These are phyloP conservation scores for Daphne laureola DNA, from an alignment of 441 rosid species.

Conservation along the genomic window DNA sequence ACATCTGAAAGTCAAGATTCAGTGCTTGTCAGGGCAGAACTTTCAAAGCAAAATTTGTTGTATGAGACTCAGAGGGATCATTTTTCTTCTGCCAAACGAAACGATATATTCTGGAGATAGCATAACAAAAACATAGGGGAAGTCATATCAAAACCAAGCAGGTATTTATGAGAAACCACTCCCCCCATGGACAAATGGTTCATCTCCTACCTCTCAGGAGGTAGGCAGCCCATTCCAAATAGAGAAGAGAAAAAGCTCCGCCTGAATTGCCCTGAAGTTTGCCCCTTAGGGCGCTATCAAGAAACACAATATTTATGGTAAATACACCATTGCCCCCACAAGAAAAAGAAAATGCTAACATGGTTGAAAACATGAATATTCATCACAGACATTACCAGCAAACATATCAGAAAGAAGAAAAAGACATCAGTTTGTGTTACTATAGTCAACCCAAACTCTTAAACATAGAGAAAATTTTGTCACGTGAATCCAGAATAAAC, in stretches of 20 bases:
- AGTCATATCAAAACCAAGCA: slow-evolving; percentile 6
- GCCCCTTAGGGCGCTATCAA: slow-evolving; percentile 26
- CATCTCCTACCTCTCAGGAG: slow-evolving; percentile 41
- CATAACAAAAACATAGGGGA: slow-evolving; percentile 1
- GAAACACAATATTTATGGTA: slow-evolving; percentile 24
- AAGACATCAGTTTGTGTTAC: background rate
- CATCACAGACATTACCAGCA: background rate
- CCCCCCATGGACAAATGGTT: slow-evolving; percentile 22
- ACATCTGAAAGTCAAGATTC: slow-evolving; percentile 44
- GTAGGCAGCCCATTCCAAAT: slow-evolving; percentile 38
- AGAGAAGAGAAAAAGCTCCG: slow-evolving; percentile 29
- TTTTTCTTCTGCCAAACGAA: background rate
- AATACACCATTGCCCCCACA: slow-evolving; percentile 17
- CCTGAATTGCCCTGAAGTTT: slow-evolving; percentile 29
- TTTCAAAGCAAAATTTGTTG: background rate
- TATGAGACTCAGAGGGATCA: slow-evolving; percentile 1
- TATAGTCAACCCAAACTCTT: background rate
- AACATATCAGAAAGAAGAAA: background rate
- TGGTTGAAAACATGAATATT: slow-evolving; percentile 3
- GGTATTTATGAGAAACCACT: slow-evolving; percentile 16
- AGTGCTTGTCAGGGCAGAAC: background rate
- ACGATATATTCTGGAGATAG: background rate
- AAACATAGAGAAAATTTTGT: background rate
- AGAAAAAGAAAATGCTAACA: slow-evolving; percentile 1
- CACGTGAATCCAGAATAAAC: background rate